Conservation (phyloP, 169 alveolate species). For the Perkinsus marinus region DNA sequence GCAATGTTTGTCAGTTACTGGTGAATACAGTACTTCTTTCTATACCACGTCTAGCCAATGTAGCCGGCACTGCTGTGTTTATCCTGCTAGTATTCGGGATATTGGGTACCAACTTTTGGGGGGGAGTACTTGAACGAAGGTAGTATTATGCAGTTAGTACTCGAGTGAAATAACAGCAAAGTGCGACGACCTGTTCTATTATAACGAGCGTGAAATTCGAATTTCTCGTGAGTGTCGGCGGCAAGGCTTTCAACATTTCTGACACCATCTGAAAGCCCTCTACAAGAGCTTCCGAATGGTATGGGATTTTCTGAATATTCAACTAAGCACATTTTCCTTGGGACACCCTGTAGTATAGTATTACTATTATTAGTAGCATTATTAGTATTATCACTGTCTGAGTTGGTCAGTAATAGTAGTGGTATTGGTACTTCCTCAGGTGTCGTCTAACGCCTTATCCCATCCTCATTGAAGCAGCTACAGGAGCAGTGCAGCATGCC, state of each 20-base stretch:
- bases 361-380: too few species aligned
- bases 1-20: not conserved
- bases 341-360: too few species aligned
- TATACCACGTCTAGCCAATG: conserved; percentile 19
- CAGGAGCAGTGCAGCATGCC: not conserved
- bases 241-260: too few species aligned
- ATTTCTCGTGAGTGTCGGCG: too few species aligned
- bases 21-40: conserved; percentile 29
- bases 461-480: not conserved
- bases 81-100: not conserved
- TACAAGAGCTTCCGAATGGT: too few species aligned
- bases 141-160: not conserved
- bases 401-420: too few species aligned
- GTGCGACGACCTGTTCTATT: too few species aligned
- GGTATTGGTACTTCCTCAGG: not conserved
- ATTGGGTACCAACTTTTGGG: not conserved
- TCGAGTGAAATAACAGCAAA: not conserved
- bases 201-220: too few species aligned
- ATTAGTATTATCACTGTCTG: too few species aligned
- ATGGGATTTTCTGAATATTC: too few species aligned
- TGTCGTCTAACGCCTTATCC: not conserved
- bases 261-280: too few species aligned
- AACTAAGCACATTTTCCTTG: too few species aligned
- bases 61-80: not conserved
- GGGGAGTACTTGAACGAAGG: not conserved